A percentile compares a stretch with the other conserved stretches of the same genome.
Evolutionary conservation across 2,329 filamentous ascomycete genomes (phyloP).

Genomic region (Exophiala viscosa): DNA sequence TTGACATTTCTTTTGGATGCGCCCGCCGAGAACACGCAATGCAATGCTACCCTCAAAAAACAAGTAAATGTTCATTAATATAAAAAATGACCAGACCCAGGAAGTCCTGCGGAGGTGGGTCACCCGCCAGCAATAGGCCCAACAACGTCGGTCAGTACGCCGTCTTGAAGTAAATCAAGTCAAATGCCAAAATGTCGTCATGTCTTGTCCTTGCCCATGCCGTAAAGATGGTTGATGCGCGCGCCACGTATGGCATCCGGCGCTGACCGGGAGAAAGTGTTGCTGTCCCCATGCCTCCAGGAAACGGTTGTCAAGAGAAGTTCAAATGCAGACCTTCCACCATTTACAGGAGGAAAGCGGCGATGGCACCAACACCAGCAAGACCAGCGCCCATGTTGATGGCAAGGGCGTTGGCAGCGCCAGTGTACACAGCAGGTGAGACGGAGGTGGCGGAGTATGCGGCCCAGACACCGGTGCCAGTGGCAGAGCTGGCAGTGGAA

Average conservation of each 20-base stretch:
- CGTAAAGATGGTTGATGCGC: not conserved
- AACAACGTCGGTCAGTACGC: conserved; percentile 5
- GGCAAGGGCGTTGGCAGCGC: conserved; percentile 27
- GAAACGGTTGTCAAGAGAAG: not conserved
- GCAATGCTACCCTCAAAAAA: conserved; percentile 20
- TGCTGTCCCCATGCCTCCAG: too few relatives aligned
- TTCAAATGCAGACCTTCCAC: conserved; percentile 6
- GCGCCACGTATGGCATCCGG: too few relatives aligned
- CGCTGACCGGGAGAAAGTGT: too few relatives aligned
- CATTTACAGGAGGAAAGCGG: conserved; percentile 29
- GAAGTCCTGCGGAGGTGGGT: conserved; percentile 11
- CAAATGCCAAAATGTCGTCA: conserved; percentile 1
- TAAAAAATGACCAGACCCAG: conserved; percentile 16
- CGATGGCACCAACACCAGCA: conserved; percentile 30
- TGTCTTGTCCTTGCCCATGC: conserved; percentile 12
- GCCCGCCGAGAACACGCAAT: conserved; percentile 10
- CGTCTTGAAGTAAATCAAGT: not conserved
- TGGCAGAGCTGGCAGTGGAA: conserved; percentile 1
- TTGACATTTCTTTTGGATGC: conserved; percentile 18
- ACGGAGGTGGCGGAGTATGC: conserved; percentile 12
- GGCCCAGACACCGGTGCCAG: conserved; percentile 7
- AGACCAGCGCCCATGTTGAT: conserved; percentile 28
- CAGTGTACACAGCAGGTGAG: conserved; percentile 23
- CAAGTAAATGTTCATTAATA: conserved; percentile 12
- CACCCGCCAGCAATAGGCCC: conserved; percentile 7